These are phyloP conservation scores for Cordyceps farinosa DNA, from an alignment of 2,329 filamentous ascomycete species.

Conservation along the genomic window DNA sequence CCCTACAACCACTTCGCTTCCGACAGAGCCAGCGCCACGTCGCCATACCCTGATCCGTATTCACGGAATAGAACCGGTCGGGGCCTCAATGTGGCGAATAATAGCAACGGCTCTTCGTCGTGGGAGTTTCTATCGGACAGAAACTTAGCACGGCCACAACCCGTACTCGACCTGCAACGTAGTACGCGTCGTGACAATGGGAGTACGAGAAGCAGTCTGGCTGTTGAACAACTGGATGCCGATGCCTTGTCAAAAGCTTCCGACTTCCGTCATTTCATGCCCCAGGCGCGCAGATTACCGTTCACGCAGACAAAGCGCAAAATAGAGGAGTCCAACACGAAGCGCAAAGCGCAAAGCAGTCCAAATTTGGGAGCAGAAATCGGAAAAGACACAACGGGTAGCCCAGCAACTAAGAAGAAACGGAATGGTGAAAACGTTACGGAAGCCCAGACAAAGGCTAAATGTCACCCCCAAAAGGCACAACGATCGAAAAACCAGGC, in stretches of 20 bases:
- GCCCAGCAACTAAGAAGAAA: not conserved
- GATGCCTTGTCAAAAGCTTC: not conserved
- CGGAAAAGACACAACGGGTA: not conserved
- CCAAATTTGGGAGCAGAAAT: not conserved
- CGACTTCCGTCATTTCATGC: constrained; percentile 26
- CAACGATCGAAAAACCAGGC: not conserved
- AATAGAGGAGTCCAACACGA: not conserved
- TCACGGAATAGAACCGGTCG: not conserved
- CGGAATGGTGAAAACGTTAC: not conserved
- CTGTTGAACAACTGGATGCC: not conserved
- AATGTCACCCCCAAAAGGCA: not conserved
- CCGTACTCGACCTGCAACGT: not conserved
- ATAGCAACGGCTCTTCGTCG: not conserved
- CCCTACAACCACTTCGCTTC: constrained; percentile 8
- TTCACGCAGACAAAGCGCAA: not conserved
- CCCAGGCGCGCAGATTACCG: constrained; percentile 8
- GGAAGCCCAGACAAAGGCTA: too few relatives aligned
- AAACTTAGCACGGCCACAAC: too few relatives aligned
- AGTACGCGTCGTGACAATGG: too few relatives aligned
- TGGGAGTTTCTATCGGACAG: not conserved
- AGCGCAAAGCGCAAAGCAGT: not conserved
- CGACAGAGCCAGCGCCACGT: not conserved
- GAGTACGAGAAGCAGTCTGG: not conserved
- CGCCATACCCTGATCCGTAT: not conserved
- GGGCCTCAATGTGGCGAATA: not conserved